phyloP scores from a whole-genome alignment of 768 basidiomycete species.

The Fibroporia radiculosa region DNA sequence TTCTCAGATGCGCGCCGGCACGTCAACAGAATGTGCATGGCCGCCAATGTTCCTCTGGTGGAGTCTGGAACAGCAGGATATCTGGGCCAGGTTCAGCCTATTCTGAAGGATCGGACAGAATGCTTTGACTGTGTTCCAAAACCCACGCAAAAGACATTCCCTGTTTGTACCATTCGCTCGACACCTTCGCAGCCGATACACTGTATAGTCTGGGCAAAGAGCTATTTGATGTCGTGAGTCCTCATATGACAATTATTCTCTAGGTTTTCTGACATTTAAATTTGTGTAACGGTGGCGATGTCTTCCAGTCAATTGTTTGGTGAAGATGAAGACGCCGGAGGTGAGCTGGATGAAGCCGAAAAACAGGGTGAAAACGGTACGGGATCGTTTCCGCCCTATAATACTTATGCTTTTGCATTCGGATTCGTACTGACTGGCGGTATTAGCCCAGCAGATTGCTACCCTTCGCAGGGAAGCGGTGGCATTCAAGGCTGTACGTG shows the following conservation, averaged over 20 bases:
- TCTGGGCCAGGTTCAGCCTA: constrained; percentile 92
- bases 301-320: constrained; percentile 80
- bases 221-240: constrained; percentile 84
- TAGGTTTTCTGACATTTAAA: not conserved
- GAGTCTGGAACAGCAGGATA: constrained; percentile 98
- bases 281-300: not conserved
- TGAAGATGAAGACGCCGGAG: constrained; percentile 75
- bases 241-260: no score
- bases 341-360: constrained; percentile 87
- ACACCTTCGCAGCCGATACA: constrained; percentile 97
- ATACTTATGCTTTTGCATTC: not conserved
- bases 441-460: constrained; percentile 80
- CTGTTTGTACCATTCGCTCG: constrained; percentile 95
- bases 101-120: constrained; percentile 85
- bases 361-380: constrained; percentile 90
- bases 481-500: constrained; percentile 79
- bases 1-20: constrained; percentile 83
- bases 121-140: constrained; percentile 97
- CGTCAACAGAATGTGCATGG: constrained; percentile 97
- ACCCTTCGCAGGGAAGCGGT: constrained; percentile 82
- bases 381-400: constrained; percentile 6
- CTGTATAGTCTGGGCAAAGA: constrained; percentile 99
- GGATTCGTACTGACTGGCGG: not conserved
- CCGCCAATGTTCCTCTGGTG: constrained; percentile 81
- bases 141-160: constrained; percentile 88